Base-by-base conservation (phyloP, 306 rosid genomes). In the Castanospermum australe region DNA sequence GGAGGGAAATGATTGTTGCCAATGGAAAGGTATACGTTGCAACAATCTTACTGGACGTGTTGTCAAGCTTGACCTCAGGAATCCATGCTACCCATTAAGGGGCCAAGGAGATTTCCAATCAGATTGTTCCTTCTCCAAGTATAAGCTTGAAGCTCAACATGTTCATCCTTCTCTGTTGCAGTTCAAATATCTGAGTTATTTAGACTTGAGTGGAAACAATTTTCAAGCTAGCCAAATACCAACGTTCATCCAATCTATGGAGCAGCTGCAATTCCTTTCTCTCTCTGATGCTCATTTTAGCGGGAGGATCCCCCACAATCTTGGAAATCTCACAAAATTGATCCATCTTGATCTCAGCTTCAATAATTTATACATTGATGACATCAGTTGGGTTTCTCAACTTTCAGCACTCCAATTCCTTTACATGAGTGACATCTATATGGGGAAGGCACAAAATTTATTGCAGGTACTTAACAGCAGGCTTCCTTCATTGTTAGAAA, bases 161-260 rank as follows among this genome's bases (percentile, higher is more conserved):
- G 0, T 68, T 13, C 11, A 57, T 51, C 66, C 73, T 57, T 75
- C 85, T 48, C 21, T 75, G 8, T 4, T 39, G 4, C 33, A 47
- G 6, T 63, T 75, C 21, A 50, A 75, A 48, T 17, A 81, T 48
- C 65, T 81, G 36, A 67, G 4, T 48, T 48, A 75, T 50, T 68
- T 81, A 47, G 85, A 81, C 41, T 63, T 81, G 12, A 57, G 81
- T 75, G 81, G 85, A 47, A 81, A 81, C 25, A 35, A 4, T 3
- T 81, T 81, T 3, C 24, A 47, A n/a, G 57, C 39, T 2, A 81
- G 48, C 13, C n/a, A 56, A 2, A 67, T 81, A n/a, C 85, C 85
- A 15, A 3, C 2, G 18, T 75, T 25, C 41, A 22, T 81, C 33
- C 39, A 70, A 2, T 22, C 72, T 12, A 1, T 81, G 39, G 9